These are phyloP conservation scores for Drechslerella dactyloides DNA, from an alignment of 2,329 filamentous ascomycete genomes.

Conservation along the genomic window DNA sequence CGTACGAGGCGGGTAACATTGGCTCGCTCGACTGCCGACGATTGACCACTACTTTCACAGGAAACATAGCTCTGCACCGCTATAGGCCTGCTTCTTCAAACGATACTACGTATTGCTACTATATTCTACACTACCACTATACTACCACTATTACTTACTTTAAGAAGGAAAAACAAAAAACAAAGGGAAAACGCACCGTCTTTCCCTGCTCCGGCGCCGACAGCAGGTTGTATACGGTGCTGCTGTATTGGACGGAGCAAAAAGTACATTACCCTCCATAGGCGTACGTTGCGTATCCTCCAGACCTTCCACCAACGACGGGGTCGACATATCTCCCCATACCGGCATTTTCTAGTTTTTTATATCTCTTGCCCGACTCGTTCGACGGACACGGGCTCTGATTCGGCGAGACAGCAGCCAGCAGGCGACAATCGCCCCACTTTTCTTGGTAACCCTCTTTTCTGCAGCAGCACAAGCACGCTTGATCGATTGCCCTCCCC, in stretches of 20 bases:
- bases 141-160: not conserved
- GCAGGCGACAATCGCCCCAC: constrained; percentile 47
- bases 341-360: not conserved
- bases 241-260: too few species aligned
- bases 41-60: not conserved
- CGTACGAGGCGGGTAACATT: too few species aligned
- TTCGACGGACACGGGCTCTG: constrained; percentile 27
- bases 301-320: not conserved
- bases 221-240: not conserved
- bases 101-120: too few species aligned
- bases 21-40: not conserved
- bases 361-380: constrained; percentile 40
- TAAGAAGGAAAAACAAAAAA: not conserved
- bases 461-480: constrained; percentile 14
- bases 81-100: not conserved
- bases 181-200: not conserved
- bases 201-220: constrained; percentile 3
- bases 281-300: too few species aligned
- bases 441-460: constrained; percentile 14
- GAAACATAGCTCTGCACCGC: not conserved
- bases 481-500: constrained; percentile 5
- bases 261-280: too few species aligned
- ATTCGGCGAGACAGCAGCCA: constrained; percentile 36
- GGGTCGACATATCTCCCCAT: not conserved
- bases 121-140: too few species aligned